Percentiles rank a stretch among this genome's conserved stretches.
phyloP scores from a whole-genome alignment of 2,329 filamentous ascomycete species.

The Cyclaneusma minus region DNA sequence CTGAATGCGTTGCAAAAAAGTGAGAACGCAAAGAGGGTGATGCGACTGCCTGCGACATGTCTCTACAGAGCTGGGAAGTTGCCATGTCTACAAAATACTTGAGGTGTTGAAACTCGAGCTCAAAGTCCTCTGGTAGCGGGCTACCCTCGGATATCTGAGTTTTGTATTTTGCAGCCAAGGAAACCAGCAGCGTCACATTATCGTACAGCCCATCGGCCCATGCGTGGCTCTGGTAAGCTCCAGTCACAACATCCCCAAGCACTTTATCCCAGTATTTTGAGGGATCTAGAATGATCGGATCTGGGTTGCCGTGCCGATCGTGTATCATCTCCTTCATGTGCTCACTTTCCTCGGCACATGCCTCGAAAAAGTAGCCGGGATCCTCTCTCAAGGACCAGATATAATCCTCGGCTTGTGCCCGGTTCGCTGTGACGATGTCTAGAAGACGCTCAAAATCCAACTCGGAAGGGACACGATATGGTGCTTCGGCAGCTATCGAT shows the following conservation, averaged over 20 bases:
- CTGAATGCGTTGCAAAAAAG: too few species aligned
- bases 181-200: too few species aligned
- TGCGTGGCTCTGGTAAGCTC: too few species aligned
- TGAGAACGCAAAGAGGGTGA: too few species aligned
- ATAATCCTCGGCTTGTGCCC: constrained; percentile 21
- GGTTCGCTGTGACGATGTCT: constrained; percentile 26
- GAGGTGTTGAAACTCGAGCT: too few species aligned
- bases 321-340: constrained; percentile 28
- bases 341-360: constrained; percentile 25
- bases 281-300: constrained; percentile 12
- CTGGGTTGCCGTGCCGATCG: constrained; percentile 20
- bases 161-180: too few species aligned
- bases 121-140: too few species aligned
- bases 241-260: constrained; percentile 17
- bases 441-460: constrained; percentile 30
- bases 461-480: constrained; percentile 31
- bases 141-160: too few species aligned
- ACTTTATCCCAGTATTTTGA: constrained; percentile 24
- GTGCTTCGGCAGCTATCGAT: constrained; percentile 29
- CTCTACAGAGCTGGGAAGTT: too few species aligned
- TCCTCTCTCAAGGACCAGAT: constrained; percentile 11
- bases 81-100: too few species aligned
- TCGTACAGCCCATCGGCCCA: too few species aligned
- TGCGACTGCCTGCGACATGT: too few species aligned
- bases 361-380: constrained; percentile 35